Evolutionary conservation across 805 yeast genomes (phyloP), one percentile per base, ranked within the genome.

Genomic region (Maudiozyma saulgeensis): DNA sequence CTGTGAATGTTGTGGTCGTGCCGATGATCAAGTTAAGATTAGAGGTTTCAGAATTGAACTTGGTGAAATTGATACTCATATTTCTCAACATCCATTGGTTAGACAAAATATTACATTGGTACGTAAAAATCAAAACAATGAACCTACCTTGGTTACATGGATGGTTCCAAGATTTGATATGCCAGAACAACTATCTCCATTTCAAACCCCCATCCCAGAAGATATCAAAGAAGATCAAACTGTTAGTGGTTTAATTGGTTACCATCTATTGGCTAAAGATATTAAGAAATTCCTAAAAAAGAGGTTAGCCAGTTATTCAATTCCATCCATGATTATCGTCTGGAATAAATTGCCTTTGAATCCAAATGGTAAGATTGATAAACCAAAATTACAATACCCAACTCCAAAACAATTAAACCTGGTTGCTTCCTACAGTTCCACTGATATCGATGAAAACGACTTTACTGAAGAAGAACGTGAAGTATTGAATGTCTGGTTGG

Each of bases 351-450:
- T 93, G 63, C 99, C 99, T 25, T 75, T 93, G 68, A 93, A 93
- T 69, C 99, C 99, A 51, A 93, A 93, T 66, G 99, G 99, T 59
- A 93, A 93, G 69, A 88, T 93, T 51, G 99, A 93, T 71, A 93
- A 93, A 72, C 98, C 98, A 37, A 89, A 91, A 61, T 73, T 93
- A 53, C 98, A 96, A 43, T 88, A 86, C 79, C 99, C 99, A 48
- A 87, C 87, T 50, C 77, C 86, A 23, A 91, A 84, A 16, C 96
- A 91, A 69, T 73, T 93, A 54, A 80, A 82, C 32, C 75, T 81
- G 16, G 96, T 88, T 43, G 80, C 95, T 12, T 69, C 72, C 53
- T 76, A 78, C 43, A 55, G 71, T 13, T 55, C 64, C 25, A 56
- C 61, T 18, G 74, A 69, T 9, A 73, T 71, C 19, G 74, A 69